Evolutionary conservation across 2,329 filamentous ascomycete genomes (phyloP), one percentile per base, ranked within the genome.

Genomic region (Sarocladium strictum): DNA sequence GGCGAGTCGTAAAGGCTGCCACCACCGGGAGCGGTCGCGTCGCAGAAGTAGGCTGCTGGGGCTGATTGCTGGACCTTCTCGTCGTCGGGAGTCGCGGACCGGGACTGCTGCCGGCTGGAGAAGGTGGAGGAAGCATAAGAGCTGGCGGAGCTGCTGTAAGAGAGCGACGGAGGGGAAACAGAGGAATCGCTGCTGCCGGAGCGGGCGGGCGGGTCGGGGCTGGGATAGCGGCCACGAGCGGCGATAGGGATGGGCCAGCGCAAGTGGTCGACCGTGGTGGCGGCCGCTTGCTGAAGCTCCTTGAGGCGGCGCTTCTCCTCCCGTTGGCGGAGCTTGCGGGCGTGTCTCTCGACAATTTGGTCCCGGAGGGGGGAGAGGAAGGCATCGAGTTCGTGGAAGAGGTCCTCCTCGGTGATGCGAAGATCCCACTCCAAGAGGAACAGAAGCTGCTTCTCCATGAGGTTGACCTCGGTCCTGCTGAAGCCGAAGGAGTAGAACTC

Each of bases 381-480:
- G 40, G 82, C 82, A 63, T 97, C 90, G 38, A 97, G 80, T 69
- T 96, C 89, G 61, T 78, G 79, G 76, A 96, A 90, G 41, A 99
- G 85, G 64, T 97, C 91, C 55, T 92, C 80, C 65, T 91, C 84
- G 40, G 79, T 85, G 66, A 99, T 91, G 61, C 89, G 83, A 57
- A 96, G 83, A 62, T 99, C 90, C 90, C 92, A 99, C 68, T 97
- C 89, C 45, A 99, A 80, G 41, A 99, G 82, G 76, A 90, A 94
- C 53, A 99, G 86, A 27, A 99, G 81, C 74, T 99, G 94, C 81
- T 96, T 95, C 81, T 99, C 94, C 94, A 99, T 99, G 58, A 97
- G 80, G 77, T 99, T 99, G 64, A 99, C 94, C 75, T 99, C 94
- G 33, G 90, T 94, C 62, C 92, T 81, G 64, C 86, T 93, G 79